Conservation (phyloP, 177 flowering plant genomes). For the Vitis hybrid region DNA sequence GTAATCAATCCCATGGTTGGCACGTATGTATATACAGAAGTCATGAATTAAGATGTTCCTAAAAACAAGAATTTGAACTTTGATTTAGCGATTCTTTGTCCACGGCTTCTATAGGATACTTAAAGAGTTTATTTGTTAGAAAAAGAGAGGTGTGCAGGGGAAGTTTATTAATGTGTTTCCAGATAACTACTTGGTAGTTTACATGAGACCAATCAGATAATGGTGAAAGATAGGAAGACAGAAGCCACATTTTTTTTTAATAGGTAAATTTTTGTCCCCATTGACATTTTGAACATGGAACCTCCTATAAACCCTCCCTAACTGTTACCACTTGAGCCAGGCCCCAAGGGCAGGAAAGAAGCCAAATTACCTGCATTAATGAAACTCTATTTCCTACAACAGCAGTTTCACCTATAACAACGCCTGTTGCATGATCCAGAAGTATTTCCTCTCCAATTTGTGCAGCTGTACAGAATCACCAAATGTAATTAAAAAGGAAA, state of each 20-base stretch:
- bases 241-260: not conserved
- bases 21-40: not conserved
- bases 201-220: not conserved
- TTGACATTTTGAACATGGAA: too few relatives aligned
- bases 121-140: not conserved
- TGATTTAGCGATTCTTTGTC: not conserved
- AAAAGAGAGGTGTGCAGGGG: not conserved
- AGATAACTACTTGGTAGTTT: not conserved
- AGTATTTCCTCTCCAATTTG: constrained; percentile 83
- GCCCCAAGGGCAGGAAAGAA: not conserved
- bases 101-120: not conserved
- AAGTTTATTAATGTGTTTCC: not conserved
- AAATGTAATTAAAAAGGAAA: not conserved
- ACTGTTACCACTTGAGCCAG: too few relatives aligned
- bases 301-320: too few relatives aligned
- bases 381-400: constrained; percentile 83
- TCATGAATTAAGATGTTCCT: not conserved
- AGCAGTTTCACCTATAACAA: constrained; percentile 96
- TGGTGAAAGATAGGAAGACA: not conserved
- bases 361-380: constrained; percentile 68
- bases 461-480: constrained; percentile 53
- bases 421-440: constrained; percentile 84
- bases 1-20: not conserved
- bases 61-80: not conserved
- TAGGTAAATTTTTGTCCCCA: too few relatives aligned